phyloP scores from a whole-genome alignment of 1,284 basidiomycete species.

The Nidula niveotomentosa region DNA sequence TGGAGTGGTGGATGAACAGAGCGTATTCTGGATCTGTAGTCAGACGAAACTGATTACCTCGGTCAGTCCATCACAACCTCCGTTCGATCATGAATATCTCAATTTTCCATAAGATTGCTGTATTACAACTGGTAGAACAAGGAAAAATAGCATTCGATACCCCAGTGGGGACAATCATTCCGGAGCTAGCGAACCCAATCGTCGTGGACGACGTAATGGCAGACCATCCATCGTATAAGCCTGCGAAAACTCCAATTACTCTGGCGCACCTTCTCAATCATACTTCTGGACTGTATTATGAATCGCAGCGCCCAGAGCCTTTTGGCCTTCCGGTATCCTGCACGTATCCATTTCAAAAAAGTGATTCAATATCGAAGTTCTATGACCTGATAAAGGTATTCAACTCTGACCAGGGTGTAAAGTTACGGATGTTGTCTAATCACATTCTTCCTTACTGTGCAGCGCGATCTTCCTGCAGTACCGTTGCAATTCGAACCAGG shows the following conservation, averaged over 20 bases:
- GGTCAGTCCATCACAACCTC: conserved; percentile 10
- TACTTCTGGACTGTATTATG: conserved; percentile 18
- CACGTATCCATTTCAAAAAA: conserved; percentile 7
- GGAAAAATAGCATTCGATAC: conserved; percentile 15
- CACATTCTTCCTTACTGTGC: background rate
- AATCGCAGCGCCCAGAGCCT: background rate
- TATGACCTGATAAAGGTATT: conserved; percentile 16
- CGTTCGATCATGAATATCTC: background rate
- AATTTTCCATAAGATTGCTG: conserved; percentile 10
- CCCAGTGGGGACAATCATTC: conserved; percentile 13
- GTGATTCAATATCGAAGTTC: conserved; percentile 15
- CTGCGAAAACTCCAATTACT: conserved; percentile 13
- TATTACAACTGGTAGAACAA: conserved; percentile 19
- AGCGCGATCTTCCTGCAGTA: conserved; percentile 10
- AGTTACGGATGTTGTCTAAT: background rate
- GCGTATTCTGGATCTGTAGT: conserved; percentile 32
- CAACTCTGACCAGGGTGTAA: background rate
- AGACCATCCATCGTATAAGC: conserved; percentile 10
- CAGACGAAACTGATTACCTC: conserved; percentile 29
- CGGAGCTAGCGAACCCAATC: conserved; percentile 13
- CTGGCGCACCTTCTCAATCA: conserved; percentile 19
- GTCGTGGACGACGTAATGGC: conserved; percentile 11
- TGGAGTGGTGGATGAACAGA: conserved; percentile 16
- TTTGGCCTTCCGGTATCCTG: conserved; percentile 4
- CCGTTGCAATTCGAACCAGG: conserved; percentile 22